Conservation (phyloP, 177 flowering plant genomes). For the Vitis hybrid region DNA sequence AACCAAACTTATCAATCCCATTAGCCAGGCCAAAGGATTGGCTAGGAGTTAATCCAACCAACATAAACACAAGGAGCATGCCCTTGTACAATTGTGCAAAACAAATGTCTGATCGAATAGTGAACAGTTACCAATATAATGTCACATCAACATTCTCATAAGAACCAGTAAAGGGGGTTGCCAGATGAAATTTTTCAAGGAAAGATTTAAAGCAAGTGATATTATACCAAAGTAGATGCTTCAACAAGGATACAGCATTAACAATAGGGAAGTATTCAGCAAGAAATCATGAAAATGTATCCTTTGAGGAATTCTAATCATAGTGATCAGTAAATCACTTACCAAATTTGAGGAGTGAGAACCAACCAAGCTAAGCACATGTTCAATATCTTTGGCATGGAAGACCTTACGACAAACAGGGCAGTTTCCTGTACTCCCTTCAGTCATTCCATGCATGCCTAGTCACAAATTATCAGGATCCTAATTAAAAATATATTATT, state of each 20-base stretch:
- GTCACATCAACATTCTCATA: background rate
- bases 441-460: slow-evolving; percentile 31
- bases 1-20: no score
- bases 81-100: background rate
- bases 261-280: background rate
- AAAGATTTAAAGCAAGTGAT: background rate
- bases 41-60: background rate
- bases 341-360: slow-evolving; percentile 47
- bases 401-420: slow-evolving; percentile 89
- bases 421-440: slow-evolving; percentile 50
- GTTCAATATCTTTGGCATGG: slow-evolving; percentile 71
- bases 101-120: background rate
- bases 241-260: background rate
- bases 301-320: background rate
- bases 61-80: background rate
- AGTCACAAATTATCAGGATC: slow-evolving; percentile 13
- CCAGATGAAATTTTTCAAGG: background rate
- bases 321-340: slow-evolving; percentile 18
- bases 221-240: background rate
- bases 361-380: slow-evolving; percentile 64
- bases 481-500: slow-evolving; percentile 3
- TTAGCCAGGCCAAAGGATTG: no score
- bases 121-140: background rate
- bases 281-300: background rate
- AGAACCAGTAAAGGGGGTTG: background rate